Conservation (phyloP, 2,329 filamentous ascomycete species). For the Tolypocladium amazonense region DNA sequence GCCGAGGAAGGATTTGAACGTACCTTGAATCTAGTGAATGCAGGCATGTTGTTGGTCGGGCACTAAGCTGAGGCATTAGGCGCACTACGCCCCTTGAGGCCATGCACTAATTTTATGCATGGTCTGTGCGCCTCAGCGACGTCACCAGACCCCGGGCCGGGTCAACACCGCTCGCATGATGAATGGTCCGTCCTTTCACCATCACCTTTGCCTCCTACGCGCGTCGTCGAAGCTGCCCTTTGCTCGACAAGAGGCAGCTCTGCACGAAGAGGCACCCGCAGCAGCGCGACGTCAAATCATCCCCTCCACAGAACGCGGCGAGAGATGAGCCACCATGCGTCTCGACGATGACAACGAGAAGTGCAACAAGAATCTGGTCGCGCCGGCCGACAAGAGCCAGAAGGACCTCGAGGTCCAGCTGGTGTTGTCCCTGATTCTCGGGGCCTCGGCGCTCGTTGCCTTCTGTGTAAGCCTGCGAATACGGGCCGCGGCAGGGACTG, state of each 20-base stretch:
- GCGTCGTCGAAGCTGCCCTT: not conserved
- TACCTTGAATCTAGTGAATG: too few species aligned
- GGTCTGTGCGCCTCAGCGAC: not conserved
- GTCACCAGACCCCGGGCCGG: not conserved
- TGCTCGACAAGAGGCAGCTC: not conserved
- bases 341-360: conserved; percentile 7
- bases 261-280: not conserved
- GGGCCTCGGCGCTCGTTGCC: conserved; percentile 57
- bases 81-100: not conserved
- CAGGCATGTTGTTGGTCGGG: not conserved
- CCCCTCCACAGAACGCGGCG: not conserved
- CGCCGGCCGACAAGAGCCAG: conserved; percentile 12
- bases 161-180: not conserved
- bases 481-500: not conserved
- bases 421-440: conserved; percentile 59
- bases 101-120: not conserved
- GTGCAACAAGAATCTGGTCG: conserved; percentile 10
- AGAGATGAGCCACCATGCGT: conserved; percentile 1
- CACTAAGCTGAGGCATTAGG: not conserved
- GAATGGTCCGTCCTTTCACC: not conserved
- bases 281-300: not conserved
- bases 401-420: conserved; percentile 54
- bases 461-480: conserved; percentile 54
- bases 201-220: not conserved
- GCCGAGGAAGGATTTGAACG: not conserved